Percentiles rank a stretch among this genome's conserved stretches.
These are phyloP conservation scores for Jackrogersella multiformis DNA, from an alignment of 495 filamentous ascomycete species.

Conservation along the genomic window DNA sequence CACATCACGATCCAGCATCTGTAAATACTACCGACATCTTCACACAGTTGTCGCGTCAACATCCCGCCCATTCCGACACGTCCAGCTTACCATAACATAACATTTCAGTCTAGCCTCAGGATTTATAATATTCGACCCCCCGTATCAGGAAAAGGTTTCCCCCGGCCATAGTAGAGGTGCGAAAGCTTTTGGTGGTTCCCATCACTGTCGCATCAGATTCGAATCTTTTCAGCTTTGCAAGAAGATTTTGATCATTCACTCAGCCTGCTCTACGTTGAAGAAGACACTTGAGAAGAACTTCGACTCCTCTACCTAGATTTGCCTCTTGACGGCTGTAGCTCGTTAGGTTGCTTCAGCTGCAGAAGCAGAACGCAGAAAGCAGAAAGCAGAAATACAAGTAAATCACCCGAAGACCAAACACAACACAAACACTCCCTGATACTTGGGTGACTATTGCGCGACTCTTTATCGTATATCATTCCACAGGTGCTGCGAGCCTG, in stretches of 20 bases:
- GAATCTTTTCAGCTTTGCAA: constrained; percentile 15
- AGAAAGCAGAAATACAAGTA: constrained; percentile 36
- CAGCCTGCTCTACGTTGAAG: constrained; percentile 29
- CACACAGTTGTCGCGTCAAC: constrained; percentile 13
- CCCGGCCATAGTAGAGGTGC: constrained; percentile 34
- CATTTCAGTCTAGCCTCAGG: constrained; percentile 5
- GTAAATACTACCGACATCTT: constrained; percentile 27
- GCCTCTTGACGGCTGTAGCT: constrained; percentile 39
- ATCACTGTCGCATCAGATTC: constrained; percentile 29
- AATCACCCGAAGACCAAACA: constrained; percentile 30
- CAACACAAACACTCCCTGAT: constrained; percentile 17
- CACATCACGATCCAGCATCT: constrained; percentile 15
- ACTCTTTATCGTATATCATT: constrained; percentile 36
- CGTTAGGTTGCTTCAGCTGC: constrained; percentile 39
- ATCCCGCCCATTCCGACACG: not conserved
- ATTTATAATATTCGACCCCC: constrained; percentile 15
- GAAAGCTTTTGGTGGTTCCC: constrained; percentile 15
- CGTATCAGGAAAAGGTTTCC: constrained; percentile 21
- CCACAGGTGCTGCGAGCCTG: constrained; percentile 37
- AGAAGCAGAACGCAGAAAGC: too few species aligned
- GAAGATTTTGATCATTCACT: constrained; percentile 16
- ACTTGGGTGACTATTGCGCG: constrained; percentile 40
- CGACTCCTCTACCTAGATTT: constrained; percentile 36
- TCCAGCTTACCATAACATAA: constrained; percentile 14
- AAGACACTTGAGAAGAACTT: not conserved